Conservation (phyloP, 2,329 filamentous ascomycete species). For the Cordyceps pruinosa region DNA sequence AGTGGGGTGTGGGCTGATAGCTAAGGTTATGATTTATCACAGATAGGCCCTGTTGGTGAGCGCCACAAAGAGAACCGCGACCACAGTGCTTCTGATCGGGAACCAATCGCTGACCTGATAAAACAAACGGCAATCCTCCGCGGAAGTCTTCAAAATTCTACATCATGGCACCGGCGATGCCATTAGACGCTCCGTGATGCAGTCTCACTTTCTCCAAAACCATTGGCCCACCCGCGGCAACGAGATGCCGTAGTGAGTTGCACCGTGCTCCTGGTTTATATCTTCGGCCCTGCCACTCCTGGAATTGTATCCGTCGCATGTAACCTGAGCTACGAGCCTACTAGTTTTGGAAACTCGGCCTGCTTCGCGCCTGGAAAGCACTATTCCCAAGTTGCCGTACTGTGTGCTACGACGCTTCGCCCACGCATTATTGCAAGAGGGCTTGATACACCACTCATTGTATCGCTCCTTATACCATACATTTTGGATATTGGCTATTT, state of each 20-base stretch:
- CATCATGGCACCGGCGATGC: background rate
- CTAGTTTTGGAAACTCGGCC: background rate
- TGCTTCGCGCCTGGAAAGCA: background rate
- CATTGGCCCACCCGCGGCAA: slow-evolving; percentile 6
- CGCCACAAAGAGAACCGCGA: slow-evolving; percentile 6
- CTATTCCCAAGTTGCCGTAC: background rate
- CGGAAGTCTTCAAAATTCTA: background rate
- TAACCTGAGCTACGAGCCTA: background rate
- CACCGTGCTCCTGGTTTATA: slow-evolving; percentile 4
- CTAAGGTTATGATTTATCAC: background rate
- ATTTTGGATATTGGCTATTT: background rate
- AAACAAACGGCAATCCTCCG: background rate
- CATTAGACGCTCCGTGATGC: background rate
- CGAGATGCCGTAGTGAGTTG: slow-evolving; percentile 8
- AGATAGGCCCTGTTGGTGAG: background rate
- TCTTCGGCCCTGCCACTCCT: background rate
- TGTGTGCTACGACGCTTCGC: background rate
- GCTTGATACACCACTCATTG: background rate
- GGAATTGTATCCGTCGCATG: background rate
- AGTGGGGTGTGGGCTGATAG: background rate
- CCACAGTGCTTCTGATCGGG: background rate
- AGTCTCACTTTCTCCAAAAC: background rate
- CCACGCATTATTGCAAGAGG: background rate
- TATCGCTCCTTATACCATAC: background rate
- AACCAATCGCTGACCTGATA: background rate